Conservation (phyloP, 2,329 filamentous ascomycete species). For the Aspergillus terreus region DNA sequence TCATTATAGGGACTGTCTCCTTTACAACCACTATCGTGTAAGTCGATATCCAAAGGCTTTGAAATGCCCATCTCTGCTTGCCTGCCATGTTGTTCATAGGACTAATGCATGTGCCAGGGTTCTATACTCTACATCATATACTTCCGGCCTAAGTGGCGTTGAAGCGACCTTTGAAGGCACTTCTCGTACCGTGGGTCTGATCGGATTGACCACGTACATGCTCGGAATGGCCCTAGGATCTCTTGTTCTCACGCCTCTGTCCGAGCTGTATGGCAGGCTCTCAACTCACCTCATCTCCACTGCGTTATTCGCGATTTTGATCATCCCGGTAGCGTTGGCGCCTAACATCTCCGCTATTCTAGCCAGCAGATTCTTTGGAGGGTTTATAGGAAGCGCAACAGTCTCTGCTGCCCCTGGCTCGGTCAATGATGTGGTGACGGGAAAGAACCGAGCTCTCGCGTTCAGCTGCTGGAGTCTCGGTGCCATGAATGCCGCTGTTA, state of each 20-base stretch:
- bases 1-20: slow-evolving; percentile 17
- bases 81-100: not conserved
- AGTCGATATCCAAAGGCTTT: not conserved
- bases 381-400: slow-evolving; percentile 69
- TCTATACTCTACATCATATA: not conserved
- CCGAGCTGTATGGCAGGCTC: not conserved
- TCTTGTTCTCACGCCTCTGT: not conserved
- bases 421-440: slow-evolving; percentile 72
- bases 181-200: not conserved
- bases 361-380: slow-evolving; percentile 67
- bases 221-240: not conserved
- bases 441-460: slow-evolving; percentile 70
- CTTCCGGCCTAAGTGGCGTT: not conserved
- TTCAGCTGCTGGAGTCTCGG: slow-evolving; percentile 64
- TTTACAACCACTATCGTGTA: slow-evolving; percentile 18
- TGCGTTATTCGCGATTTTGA: slow-evolving; percentile 35
- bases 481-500: not conserved
- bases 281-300: not conserved
- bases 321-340: slow-evolving; percentile 67
- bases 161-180: not conserved
- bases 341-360: slow-evolving; percentile 64
- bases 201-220: not conserved
- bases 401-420: slow-evolving; percentile 76
- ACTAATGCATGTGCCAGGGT: not conserved
- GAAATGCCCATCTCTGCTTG: not conserved